Base-by-base conservation (phyloP, 1,284 basidiomycete species). In the Cerrena zonata region DNA sequence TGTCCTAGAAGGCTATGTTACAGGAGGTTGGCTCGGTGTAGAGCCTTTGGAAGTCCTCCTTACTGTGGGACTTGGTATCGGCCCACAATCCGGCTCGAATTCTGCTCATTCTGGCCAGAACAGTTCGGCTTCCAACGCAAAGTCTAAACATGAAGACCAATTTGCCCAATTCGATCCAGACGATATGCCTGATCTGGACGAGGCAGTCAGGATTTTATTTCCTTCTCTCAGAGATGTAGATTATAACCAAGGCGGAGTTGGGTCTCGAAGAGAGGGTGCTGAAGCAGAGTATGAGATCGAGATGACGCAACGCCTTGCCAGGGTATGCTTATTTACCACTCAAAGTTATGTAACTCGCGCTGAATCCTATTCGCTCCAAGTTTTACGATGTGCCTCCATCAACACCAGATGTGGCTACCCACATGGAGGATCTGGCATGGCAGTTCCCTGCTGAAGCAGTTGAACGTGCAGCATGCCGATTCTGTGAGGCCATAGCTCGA, bases 391-490 rank as follows among this genome's bases (percentile, higher is more conserved):
- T 90, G 42, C 84, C 86, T 2, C 63, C 70, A 4, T 73, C 79
- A 25, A 85, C 84, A 0, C 82, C 82, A 0, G 85, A 89, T 62
- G 71, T 90, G 18, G 79, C 82, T 3, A 86, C 84, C 1, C 88
- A 91, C 56, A 82, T 91, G 77, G 85, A 89, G 60, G 81, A 86
- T 59, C 70, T 91, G 3, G 84, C 86, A 2, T 84, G 82, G 78
- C 79, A 81, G 56, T 91, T 83, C 62, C 86, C 89, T 25, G 82
- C 83, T 0, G 87, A 91, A 58, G 82, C 84, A n/a, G 77, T 89
- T 21, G 88, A 91, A 59, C 77, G 86, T 21, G 83, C 85, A 21
- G 79, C 84, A 0, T 72, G 89, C 2, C 71, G 86, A 46, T 91
- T 88, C 60, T 89, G 84, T 58, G 89, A 91, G 61, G 85, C 85